These are phyloP conservation scores for Alternaria viburni DNA, from an alignment of 2,329 filamentous ascomycete genomes.

Conservation along the genomic window DNA sequence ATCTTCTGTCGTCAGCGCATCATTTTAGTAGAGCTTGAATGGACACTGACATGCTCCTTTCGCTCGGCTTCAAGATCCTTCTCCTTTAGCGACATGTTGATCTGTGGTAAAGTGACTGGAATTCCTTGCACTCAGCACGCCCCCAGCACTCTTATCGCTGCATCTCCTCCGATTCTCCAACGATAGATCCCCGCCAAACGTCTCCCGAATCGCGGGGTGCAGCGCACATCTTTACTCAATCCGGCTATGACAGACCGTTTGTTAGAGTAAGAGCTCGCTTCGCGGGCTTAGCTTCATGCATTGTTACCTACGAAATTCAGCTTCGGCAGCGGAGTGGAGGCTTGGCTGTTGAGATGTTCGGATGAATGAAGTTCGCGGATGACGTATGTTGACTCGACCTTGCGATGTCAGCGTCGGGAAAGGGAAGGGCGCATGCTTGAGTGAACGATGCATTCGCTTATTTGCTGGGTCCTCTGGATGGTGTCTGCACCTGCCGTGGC, in stretches of 20 bases:
- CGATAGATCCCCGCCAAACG: slow-evolving; percentile 7
- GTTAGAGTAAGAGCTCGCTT: not conserved
- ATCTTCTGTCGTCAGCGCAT: not conserved
- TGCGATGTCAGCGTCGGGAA: not conserved
- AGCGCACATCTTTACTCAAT: slow-evolving; percentile 2
- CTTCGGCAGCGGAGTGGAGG: not conserved
- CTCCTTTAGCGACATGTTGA: not conserved
- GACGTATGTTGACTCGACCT: not conserved
- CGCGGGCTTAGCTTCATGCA: not conserved
- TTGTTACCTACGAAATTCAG: not conserved
- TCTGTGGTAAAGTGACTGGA: accelerated
- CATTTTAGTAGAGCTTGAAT: accelerated
- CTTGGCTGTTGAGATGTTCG: not conserved
- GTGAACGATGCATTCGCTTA: not conserved
- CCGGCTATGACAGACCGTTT: not conserved
- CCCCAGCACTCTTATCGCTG: not conserved
- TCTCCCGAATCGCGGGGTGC: slow-evolving; percentile 12
- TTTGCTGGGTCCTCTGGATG: not conserved
- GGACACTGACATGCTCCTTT: not conserved
- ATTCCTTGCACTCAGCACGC: not conserved
- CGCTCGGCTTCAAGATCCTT: not conserved
- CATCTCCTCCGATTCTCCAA: slow-evolving; percentile 1
- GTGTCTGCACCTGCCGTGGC: not conserved
- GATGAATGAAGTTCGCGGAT: not conserved
- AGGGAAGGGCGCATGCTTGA: not conserved